Base-by-base conservation (phyloP, 305 asterid species). In the Ilex paraguariensis region DNA sequence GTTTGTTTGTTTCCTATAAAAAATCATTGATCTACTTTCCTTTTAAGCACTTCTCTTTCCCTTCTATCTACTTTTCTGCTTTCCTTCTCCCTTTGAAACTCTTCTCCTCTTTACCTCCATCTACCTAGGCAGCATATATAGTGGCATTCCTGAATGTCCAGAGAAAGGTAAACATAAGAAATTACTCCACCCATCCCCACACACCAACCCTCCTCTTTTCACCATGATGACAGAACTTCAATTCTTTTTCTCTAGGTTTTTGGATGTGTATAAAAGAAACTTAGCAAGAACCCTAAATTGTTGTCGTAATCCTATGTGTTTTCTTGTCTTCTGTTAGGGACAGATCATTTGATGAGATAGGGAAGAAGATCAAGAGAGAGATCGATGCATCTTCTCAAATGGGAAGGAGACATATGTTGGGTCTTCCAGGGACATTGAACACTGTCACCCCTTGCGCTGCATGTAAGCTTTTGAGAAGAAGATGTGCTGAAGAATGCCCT, bases 391-490 rank as follows among this genome's bases (percentile, higher is more conserved):
- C 73, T 28, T 46, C 48, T 10, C 71, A 59, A 15, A 82, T 76
- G 87, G 83, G 84, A 64, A 75, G 83, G 50, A 68, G 90, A 66
- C 82, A 82, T 9, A 80, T 79, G 77, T 57, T 81, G 72, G 87
- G 84, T 1, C 81, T 81, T 2, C 80, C 82, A 16, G 81, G 78
- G 13, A 75, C 61, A 13, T 62, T 87, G 55, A 87, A 87, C 77
- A 87, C 95, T 7, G 72, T 83, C 40, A 87, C 90, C 1, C 95
- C 95, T 28, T 87, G 95, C 65, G 95, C 95, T 0, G 95, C 95
- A 30, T 87, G 95, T 61, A 87, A 87, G 82, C 93, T 87, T 8
- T 68, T 85, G 64, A 75, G 95, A 39, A 61, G 95, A 68, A 77
- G 90, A 72, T 87, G 95, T 46, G 95, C 90, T 0, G 95, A 87